Conservation (phyloP, 495 filamentous ascomycete species). For the Penicillium macrosclerotiorum region DNA sequence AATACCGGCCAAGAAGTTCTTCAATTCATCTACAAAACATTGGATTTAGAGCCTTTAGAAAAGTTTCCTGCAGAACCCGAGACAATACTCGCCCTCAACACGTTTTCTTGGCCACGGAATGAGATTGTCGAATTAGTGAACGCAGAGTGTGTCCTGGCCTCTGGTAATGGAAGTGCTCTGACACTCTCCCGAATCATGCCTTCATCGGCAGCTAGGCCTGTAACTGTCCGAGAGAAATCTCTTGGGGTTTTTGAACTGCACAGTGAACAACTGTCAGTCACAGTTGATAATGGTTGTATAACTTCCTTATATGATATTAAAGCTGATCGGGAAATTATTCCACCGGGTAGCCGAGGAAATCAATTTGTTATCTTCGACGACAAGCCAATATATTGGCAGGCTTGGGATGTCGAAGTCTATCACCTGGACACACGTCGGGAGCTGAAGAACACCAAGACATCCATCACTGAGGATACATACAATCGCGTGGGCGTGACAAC, state of each 20-base stretch:
- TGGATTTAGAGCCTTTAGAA: neutral
- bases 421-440: conserved; percentile 84
- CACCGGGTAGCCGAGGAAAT: conserved; percentile 77
- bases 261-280: conserved; percentile 69
- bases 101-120: conserved; percentile 74
- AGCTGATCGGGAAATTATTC: conserved; percentile 71
- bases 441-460: conserved; percentile 59
- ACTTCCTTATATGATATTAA: conserved; percentile 77
- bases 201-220: conserved; percentile 24
- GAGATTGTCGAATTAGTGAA: conserved; percentile 65
- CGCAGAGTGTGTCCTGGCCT: conserved; percentile 7
- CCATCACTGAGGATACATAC: conserved; percentile 63
- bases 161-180: conserved; percentile 38
- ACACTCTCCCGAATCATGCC: conserved; percentile 41
- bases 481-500: conserved; percentile 77
- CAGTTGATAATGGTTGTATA: conserved; percentile 71
- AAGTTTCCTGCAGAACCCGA: too few relatives aligned
- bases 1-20: conserved; percentile 58
- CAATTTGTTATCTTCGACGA: conserved; percentile 96
- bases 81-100: conserved; percentile 63
- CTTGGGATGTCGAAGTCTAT: conserved; percentile 97
- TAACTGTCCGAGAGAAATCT: conserved; percentile 60
- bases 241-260: conserved; percentile 73
- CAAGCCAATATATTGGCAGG: conserved; percentile 98
- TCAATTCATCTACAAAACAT: conserved; percentile 8